These are phyloP conservation scores for Paramecium tetraurelia DNA, from an alignment of 73 alveolate species.

Conservation along the genomic window DNA sequence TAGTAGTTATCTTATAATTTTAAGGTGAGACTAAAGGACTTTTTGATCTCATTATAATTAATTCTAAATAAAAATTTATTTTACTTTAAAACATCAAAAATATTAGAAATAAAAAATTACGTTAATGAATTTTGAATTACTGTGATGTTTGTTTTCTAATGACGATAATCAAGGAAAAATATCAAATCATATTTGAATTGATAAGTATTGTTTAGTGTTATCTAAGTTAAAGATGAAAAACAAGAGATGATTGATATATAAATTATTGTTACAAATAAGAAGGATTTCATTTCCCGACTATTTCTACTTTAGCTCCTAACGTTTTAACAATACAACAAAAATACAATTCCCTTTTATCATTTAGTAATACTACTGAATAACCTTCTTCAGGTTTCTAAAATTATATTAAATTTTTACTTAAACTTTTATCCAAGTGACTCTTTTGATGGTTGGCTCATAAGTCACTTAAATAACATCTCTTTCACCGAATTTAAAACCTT, in stretches of 20 bases:
- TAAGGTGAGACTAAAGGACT: background rate
- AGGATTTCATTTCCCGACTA: background rate
- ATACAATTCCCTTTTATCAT: background rate
- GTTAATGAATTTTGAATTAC: background rate
- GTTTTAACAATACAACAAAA: background rate
- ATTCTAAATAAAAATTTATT: background rate
- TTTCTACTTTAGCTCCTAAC: background rate
- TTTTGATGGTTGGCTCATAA: background rate
- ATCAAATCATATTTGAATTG: background rate
- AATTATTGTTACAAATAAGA: background rate
- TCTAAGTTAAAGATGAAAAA: background rate
- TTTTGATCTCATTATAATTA: background rate
- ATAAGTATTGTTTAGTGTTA: background rate
- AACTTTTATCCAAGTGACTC: background rate
- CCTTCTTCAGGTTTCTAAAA: background rate
- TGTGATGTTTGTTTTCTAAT: slow-evolving; percentile 15
- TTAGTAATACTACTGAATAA: background rate
- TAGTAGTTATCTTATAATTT: background rate
- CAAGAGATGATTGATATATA: background rate
- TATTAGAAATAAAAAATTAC: background rate
- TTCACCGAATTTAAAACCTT: background rate
- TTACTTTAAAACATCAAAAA: background rate
- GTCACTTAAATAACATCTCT: background rate
- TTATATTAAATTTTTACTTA: background rate
- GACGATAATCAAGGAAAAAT: background rate